Percentiles rank a stretch among this genome's conserved stretches.
Conservation (phyloP, 2,329 filamentous ascomycete species). For the Rachicladosporium sp. region DNA sequence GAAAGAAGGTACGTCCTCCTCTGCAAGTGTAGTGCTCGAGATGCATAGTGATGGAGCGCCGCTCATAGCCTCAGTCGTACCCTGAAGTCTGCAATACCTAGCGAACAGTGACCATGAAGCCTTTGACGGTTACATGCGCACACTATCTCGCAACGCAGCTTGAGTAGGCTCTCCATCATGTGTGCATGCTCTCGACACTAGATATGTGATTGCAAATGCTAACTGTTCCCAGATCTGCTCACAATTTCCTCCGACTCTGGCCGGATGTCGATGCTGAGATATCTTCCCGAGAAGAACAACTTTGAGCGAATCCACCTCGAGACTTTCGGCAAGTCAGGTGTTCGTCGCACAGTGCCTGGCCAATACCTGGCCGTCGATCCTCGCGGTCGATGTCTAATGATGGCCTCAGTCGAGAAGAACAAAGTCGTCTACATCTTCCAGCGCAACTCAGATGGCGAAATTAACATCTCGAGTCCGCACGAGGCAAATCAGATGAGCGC, state of each 20-base stretch:
- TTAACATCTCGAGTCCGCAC: slow-evolving; percentile 92
- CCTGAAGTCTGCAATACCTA: too few species aligned
- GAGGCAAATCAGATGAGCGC: slow-evolving; percentile 92
- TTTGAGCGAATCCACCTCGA: slow-evolving; percentile 88
- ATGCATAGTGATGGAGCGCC: slow-evolving; percentile 33
- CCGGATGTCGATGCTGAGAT: slow-evolving; percentile 87
- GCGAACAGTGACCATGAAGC: too few species aligned
- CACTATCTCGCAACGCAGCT: slow-evolving; percentile 12
- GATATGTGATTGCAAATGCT: slow-evolving; percentile 14
- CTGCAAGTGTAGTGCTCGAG: slow-evolving; percentile 14
- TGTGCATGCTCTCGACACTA: slow-evolving; percentile 4
- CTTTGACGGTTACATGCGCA: too few species aligned
- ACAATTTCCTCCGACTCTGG: slow-evolving; percentile 93
- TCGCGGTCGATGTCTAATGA: slow-evolving; percentile 86
- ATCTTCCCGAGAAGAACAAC: slow-evolving; percentile 70
- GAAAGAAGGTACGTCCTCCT: slow-evolving; percentile 59
- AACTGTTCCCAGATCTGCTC: slow-evolving; percentile 60
- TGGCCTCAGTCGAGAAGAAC: slow-evolving; percentile 94
- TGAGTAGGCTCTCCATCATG: slow-evolving; percentile 6
- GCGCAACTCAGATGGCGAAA: slow-evolving; percentile 82
- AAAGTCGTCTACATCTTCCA: slow-evolving; percentile 98
- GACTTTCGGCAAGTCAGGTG: slow-evolving; percentile 94
- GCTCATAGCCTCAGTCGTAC: too few species aligned
- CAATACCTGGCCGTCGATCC: slow-evolving; percentile 94
- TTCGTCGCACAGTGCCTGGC: slow-evolving; percentile 84